Percentiles rank a stretch among this genome's conserved stretches.
phyloP scores from a whole-genome alignment of 2,329 filamentous ascomycete species.

The Curvularia hawaiiensis region DNA sequence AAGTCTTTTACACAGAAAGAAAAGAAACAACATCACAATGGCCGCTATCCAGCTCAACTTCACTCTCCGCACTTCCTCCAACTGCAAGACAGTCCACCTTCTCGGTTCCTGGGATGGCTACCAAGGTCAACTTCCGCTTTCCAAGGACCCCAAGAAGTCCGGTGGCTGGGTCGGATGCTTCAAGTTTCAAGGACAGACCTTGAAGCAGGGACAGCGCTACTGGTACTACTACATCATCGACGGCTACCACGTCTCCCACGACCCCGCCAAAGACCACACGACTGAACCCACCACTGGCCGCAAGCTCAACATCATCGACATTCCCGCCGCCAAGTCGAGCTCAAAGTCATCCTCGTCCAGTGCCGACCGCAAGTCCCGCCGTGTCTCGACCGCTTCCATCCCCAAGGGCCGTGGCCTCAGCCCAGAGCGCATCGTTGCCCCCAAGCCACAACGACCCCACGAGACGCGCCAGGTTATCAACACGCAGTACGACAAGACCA shows the following conservation, averaged over 20 bases:
- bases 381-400: slow-evolving; percentile 66
- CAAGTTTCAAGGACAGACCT: slow-evolving; percentile 85
- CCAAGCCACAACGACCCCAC: slow-evolving; percentile 86
- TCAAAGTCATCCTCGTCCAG: slow-evolving; percentile 54
- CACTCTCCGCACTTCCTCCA: slow-evolving; percentile 91
- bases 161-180: slow-evolving; percentile 96
- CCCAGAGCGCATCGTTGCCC: slow-evolving; percentile 85
- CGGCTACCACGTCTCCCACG: slow-evolving; percentile 96
- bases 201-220: slow-evolving; percentile 90
- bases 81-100: slow-evolving; percentile 96
- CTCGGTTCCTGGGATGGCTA: slow-evolving; percentile 99
- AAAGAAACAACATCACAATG: slow-evolving; percentile 60
- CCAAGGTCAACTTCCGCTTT: slow-evolving; percentile 88
- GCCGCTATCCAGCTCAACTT: slow-evolving; percentile 93
- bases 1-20: slow-evolving; percentile 29
- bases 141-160: slow-evolving; percentile 86
- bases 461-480: slow-evolving; percentile 87
- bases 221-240: slow-evolving; percentile 99
- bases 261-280: slow-evolving; percentile 86
- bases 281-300: slow-evolving; percentile 96
- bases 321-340: slow-evolving; percentile 62
- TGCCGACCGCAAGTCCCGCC: slow-evolving; percentile 53
- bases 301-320: slow-evolving; percentile 96
- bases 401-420: slow-evolving; percentile 89
- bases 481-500: slow-evolving; percentile 75